phyloP scores from a whole-genome alignment of 73 alveolate genomes.

The Halteria grandinella region DNA sequence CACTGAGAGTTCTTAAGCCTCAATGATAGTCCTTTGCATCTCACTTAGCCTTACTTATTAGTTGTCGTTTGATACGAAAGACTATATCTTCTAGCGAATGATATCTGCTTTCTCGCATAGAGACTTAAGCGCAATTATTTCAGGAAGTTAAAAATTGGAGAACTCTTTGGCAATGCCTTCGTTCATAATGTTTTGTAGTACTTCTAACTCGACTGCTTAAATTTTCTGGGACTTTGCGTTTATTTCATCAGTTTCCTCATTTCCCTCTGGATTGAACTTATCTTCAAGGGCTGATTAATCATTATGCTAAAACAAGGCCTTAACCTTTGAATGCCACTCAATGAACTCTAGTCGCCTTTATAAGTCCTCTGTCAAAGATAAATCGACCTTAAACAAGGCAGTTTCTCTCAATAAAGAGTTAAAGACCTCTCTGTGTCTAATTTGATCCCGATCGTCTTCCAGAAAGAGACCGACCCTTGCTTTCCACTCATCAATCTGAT shows the following conservation, averaged over 20 bases:
- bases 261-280: too few relatives aligned
- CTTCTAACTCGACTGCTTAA: constrained; percentile 8
- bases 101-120: too few relatives aligned
- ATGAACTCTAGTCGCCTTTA: constrained; percentile 27
- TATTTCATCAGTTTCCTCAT: background rate
- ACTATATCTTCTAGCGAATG: too few relatives aligned
- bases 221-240: background rate
- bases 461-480: constrained; percentile 38
- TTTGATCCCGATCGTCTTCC: constrained; percentile 45
- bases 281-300: too few relatives aligned
- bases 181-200: constrained; percentile 15
- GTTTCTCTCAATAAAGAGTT: constrained; percentile 34
- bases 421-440: constrained; percentile 22
- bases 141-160: constrained; percentile 6
- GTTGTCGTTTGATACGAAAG: too few relatives aligned
- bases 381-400: constrained; percentile 49
- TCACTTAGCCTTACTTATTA: too few relatives aligned
- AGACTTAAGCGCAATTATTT: constrained; percentile 11
- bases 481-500: constrained; percentile 57
- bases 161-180: constrained; percentile 52
- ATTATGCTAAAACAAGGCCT: too few relatives aligned
- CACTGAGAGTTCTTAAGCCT: too few relatives aligned
- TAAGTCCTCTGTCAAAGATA: constrained; percentile 20
- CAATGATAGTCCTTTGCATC: too few relatives aligned
- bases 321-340: constrained; percentile 57